Evolutionary conservation across 2,329 filamentous ascomycete species (phyloP), one percentile per base, ranked within the genome.

Genomic region (Calonectria pseudoreteaudii): DNA sequence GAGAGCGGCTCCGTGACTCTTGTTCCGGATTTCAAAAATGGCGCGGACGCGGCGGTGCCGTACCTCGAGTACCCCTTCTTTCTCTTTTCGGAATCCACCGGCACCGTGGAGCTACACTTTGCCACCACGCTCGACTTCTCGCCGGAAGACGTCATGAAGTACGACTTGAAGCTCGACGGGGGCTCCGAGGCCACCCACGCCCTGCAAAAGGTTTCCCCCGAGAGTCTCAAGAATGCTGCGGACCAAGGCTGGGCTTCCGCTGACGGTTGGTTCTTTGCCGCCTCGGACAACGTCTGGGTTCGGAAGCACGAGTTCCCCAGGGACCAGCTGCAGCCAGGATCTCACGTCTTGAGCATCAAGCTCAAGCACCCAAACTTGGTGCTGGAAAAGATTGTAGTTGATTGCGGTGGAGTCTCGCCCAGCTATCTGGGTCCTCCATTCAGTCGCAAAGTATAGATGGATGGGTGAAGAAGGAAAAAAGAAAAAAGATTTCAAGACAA

Each of bases 361-460:
- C 11, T 79, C 0, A 58, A 49, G 0, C 75, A 78, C 49, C 18
- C 72, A 0, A 80, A 80, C 1, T 56, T 80, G 44, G 14, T 79
- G 6, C 38, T 80, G 6, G 77, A 80, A 30, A 79, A 80, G 47
- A 53, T 78, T 13, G 71, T 80, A 0, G 8, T 80, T 23, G 44
- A 78, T 41, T 72, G 62, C 1, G 74, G 75, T 0, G 75, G 70
- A 0, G 70, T 73, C 6, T 50, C 30, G 2, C 53, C 73, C 0
- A 79, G 74, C 18, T 80, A 80, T 9, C 31, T 79, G 0, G 78
- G 77, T 0, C 78, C 78, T 0, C 74, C 78, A 0, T 16, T 38
- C 1, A 73, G 74, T 0, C n/a, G 8, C 2, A 20, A 50, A 28
- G 28, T 38, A 38, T 38, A 38, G 14, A 9, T 38, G n/a, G n/a